Percentiles rank a stretch among this genome's conserved stretches.
Conservation (phyloP, 2,329 filamentous ascomycete species). For the Venturia nashicola region DNA sequence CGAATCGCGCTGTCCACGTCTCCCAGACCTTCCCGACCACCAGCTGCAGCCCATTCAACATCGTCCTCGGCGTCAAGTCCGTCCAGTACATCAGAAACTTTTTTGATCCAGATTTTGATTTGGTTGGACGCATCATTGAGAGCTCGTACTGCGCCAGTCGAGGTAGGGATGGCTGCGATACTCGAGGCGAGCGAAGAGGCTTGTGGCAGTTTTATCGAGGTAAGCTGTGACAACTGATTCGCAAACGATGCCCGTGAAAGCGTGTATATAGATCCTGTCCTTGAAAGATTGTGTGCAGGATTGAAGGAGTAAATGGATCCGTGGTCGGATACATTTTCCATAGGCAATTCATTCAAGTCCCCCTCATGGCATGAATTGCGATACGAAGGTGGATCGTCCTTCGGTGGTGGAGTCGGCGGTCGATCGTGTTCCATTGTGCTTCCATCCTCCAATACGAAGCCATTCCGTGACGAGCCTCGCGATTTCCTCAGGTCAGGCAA, state of each 20-base stretch:
- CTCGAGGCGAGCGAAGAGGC: conserved; percentile 71
- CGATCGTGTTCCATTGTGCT: conserved; percentile 7
- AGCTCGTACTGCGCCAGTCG: conserved; percentile 69
- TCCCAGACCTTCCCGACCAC: conserved; percentile 67
- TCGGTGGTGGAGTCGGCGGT: conserved; percentile 37
- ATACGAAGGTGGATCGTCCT: conserved; percentile 25
- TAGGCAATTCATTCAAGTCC: not conserved
- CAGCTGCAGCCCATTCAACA: conserved; percentile 89
- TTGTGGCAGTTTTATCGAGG: conserved; percentile 78
- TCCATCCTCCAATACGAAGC: conserved; percentile 8
- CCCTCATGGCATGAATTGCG: conserved; percentile 8
- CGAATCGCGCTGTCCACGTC: conserved; percentile 58
- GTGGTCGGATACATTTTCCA: not conserved
- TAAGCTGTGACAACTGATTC: conserved; percentile 84
- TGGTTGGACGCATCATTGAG: conserved; percentile 81
- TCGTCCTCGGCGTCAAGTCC: conserved; percentile 92
- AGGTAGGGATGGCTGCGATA: conserved; percentile 74
- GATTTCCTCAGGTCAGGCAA: conserved; percentile 50
- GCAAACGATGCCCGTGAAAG: conserved; percentile 86
- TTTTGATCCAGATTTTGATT: conserved; percentile 86
- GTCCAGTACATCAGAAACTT: conserved; percentile 77
- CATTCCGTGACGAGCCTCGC: conserved; percentile 6
- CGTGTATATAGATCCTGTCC: conserved; percentile 83
- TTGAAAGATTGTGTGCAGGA: conserved; percentile 41
- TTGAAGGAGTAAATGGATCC: conserved; percentile 45